Conservation (phyloP, 208 protist genomes). For the Trichomonas tenax region DNA sequence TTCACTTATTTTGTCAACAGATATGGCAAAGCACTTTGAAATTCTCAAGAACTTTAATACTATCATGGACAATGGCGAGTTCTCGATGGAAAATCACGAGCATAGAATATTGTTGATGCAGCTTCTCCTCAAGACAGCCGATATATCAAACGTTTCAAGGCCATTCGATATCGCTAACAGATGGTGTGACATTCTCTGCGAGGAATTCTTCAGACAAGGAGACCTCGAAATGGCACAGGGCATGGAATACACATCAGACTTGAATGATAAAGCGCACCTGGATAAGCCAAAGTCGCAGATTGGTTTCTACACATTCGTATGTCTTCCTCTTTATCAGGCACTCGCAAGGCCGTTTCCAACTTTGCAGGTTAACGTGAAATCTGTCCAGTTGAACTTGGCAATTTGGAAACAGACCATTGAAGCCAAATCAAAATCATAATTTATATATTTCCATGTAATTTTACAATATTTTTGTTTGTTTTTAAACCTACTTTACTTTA, state of each 20-base stretch:
- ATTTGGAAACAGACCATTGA: neutral
- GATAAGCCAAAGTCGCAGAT: constrained; percentile 5
- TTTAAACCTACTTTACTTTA: no score
- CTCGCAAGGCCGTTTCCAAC: neutral
- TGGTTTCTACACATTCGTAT: neutral
- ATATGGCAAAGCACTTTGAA: constrained; percentile 44
- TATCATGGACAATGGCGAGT: neutral
- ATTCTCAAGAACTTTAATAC: constrained; percentile 11
- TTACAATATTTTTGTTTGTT: no score
- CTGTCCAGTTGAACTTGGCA: neutral
- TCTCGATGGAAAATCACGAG: neutral
- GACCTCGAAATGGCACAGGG: neutral
- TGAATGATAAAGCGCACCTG: neutral
- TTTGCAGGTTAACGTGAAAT: neutral
- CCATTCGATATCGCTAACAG: neutral
- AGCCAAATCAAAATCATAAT: neutral
- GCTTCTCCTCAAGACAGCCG: neutral
- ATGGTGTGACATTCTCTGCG: neutral
- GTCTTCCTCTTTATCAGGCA: neutral
- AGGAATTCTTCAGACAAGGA: constrained; percentile 18
- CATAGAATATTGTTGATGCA: neutral
- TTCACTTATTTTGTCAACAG: constrained; percentile 43
- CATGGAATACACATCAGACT: neutral
- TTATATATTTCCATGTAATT: neutral
- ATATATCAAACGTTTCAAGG: neutral